Conservation (phyloP, 805 yeast species). For the Blastobotrys americana region DNA sequence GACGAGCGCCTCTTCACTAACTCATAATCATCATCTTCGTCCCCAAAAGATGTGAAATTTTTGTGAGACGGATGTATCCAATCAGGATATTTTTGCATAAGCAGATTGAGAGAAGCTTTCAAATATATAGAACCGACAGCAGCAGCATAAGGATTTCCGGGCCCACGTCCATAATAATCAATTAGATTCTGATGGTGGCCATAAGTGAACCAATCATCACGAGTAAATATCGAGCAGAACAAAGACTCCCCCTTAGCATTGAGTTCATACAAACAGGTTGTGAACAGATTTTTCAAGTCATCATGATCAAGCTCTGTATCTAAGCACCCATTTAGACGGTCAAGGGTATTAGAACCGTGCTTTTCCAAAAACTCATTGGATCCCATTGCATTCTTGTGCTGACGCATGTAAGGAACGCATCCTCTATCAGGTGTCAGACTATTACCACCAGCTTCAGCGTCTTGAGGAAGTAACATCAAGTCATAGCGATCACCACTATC, state of each 20-base stretch:
- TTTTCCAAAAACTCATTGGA: neutral
- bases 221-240: neutral
- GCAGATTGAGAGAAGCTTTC: neutral
- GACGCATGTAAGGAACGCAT: neutral
- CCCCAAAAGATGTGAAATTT: neutral
- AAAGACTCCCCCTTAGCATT: neutral
- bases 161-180: neutral
- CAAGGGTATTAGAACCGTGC: neutral
- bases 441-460: neutral
- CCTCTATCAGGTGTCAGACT: neutral
- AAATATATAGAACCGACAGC: neutral
- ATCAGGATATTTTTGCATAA: neutral
- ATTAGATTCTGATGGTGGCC: neutral
- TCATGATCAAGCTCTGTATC: neutral
- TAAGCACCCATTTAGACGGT: neutral
- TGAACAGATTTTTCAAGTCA: neutral
- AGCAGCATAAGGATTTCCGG: neutral
- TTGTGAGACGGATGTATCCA: neutral
- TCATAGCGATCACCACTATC: neutral
- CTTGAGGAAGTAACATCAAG: neutral
- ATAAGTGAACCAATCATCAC: neutral
- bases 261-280: neutral
- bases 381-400: neutral
- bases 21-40: neutral
- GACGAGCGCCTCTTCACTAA: neutral